Evolutionary conservation across 2,329 filamentous ascomycete species (phyloP).

Genomic region (Penicillium sp.): DNA sequence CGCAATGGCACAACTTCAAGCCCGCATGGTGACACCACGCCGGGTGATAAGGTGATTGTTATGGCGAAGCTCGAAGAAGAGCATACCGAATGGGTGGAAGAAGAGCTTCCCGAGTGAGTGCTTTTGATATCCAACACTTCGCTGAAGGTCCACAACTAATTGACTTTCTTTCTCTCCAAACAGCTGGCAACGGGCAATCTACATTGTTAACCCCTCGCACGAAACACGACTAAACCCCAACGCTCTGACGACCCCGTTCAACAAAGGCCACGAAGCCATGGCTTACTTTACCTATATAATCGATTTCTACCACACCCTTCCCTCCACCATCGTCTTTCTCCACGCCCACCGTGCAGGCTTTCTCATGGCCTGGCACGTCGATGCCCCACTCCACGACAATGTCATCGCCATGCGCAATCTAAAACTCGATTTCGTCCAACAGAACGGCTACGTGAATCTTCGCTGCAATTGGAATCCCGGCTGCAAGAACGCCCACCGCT

Average conservation of each 20-base stretch:
- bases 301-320: slow-evolving; percentile 48
- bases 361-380: slow-evolving; percentile 57
- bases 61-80: slow-evolving; percentile 48
- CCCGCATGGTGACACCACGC: slow-evolving; percentile 8
- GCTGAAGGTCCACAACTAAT: background rate
- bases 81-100: slow-evolving; percentile 47
- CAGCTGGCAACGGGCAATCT: slow-evolving; percentile 50
- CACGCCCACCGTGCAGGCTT: slow-evolving; percentile 55
- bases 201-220: slow-evolving; percentile 42
- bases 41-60: slow-evolving; percentile 44
- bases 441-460: slow-evolving; percentile 60
- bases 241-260: slow-evolving; percentile 35
- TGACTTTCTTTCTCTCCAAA: background rate
- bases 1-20: slow-evolving; percentile 12
- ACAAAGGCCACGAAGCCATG: slow-evolving; percentile 50
- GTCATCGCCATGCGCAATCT: slow-evolving; percentile 53
- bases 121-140: background rate
- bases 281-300: slow-evolving; percentile 51
- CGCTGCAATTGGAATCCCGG: slow-evolving; percentile 61
- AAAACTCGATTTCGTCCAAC: slow-evolving; percentile 52
- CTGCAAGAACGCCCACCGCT: slow-evolving; percentile 43
- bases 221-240: slow-evolving; percentile 20
- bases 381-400: slow-evolving; percentile 57
- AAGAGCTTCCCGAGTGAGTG: slow-evolving; percentile 48
- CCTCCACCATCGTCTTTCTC: slow-evolving; percentile 56